phyloP scores from a whole-genome alignment of 1,284 basidiomycete species.

The Tylopilus microsporus region DNA sequence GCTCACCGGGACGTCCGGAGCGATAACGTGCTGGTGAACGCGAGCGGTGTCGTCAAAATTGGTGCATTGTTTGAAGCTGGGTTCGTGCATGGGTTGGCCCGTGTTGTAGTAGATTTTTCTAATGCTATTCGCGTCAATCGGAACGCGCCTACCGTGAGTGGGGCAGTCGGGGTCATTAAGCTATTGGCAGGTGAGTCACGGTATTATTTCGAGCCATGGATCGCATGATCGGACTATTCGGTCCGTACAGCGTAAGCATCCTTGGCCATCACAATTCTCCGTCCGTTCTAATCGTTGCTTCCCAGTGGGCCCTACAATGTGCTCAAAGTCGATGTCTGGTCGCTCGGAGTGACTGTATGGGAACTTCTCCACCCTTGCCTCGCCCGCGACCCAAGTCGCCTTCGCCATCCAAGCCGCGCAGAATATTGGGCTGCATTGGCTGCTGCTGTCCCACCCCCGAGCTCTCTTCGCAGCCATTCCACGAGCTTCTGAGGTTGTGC shows the following conservation, averaged over 20 bases:
- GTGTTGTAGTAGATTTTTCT: slow-evolving; percentile 65
- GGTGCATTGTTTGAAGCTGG: slow-evolving; percentile 40
- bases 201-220: background rate
- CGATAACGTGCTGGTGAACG: slow-evolving; percentile 70
- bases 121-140: slow-evolving; percentile 56
- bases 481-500: slow-evolving; percentile 67
- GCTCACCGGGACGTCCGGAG: slow-evolving; percentile 76
- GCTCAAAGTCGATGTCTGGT: slow-evolving; percentile 75
- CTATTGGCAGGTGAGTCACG: slow-evolving; percentile 57
- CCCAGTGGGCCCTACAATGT: slow-evolving; percentile 63
- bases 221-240: slow-evolving; percentile 11
- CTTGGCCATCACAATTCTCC: background rate
- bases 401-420: slow-evolving; percentile 38
- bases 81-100: background rate
- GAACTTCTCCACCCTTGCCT: slow-evolving; percentile 58
- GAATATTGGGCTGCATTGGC: slow-evolving; percentile 58
- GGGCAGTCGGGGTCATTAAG: slow-evolving; percentile 56
- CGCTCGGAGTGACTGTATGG: slow-evolving; percentile 76
- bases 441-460: slow-evolving; percentile 53
- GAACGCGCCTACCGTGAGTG: slow-evolving; percentile 46
- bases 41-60: slow-evolving; percentile 65
- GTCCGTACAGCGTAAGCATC: slow-evolving; percentile 41
- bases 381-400: slow-evolving; percentile 15
- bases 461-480: slow-evolving; percentile 62
- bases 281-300: background rate